Conservation (phyloP, 2,329 filamentous ascomycete genomes). For the Colletotrichum lupini region DNA sequence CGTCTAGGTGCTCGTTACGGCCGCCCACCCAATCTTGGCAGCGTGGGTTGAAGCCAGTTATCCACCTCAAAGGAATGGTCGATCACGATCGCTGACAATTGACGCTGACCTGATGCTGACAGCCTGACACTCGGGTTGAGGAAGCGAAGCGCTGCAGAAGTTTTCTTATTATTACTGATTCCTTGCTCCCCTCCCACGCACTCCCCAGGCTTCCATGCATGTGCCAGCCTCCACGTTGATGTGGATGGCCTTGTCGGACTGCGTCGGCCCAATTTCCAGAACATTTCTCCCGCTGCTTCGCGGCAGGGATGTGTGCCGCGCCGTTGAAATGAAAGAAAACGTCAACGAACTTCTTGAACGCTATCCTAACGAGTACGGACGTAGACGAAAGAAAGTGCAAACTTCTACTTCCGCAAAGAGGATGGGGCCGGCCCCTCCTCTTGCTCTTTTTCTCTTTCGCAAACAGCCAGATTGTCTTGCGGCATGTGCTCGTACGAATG, state of each 20-base stretch:
- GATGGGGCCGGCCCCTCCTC: not conserved
- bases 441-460: not conserved
- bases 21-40: not conserved
- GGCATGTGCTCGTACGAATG: not conserved
- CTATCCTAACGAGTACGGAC: too few species aligned
- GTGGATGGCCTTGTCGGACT: not conserved
- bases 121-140: not conserved
- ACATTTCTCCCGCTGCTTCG: slow-evolving; percentile 2
- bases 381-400: not conserved
- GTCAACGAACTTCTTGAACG: not conserved
- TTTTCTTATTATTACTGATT: not conserved
- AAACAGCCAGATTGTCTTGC: not conserved
- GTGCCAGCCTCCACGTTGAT: not conserved
- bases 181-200: not conserved
- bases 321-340: not conserved
- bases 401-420: not conserved
- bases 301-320: not conserved
- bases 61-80: not conserved
- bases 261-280: slow-evolving; percentile 1
- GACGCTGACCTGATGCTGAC: not conserved
- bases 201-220: slow-evolving; percentile 14
- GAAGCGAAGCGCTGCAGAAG: not conserved
- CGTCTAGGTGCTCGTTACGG: not conserved
- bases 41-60: not conserved
- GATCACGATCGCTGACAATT: not conserved